phyloP scores from a whole-genome alignment of 139 green algal species.

The Coccomyxa sp. region DNA sequence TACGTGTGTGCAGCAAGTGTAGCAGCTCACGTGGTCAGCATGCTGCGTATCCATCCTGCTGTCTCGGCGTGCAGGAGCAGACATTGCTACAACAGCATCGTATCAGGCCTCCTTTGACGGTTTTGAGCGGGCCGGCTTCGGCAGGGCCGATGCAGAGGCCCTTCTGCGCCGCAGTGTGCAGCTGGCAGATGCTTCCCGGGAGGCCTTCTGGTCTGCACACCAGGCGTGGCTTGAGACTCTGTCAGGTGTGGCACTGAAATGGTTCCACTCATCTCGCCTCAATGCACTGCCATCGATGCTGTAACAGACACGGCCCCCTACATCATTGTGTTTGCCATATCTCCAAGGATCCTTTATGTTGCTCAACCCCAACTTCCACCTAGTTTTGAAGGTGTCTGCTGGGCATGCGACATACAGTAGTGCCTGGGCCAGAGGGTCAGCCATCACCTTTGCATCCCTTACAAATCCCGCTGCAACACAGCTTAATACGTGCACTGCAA shows the following conservation, averaged over 20 bases:
- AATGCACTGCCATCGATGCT: background rate
- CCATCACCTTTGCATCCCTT: no score
- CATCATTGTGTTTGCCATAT: background rate
- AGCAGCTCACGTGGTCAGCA: background rate
- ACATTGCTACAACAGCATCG: constrained; percentile 31
- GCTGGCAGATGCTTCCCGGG: constrained; percentile 12
- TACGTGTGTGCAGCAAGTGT: background rate
- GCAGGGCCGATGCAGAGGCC: background rate
- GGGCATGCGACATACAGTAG: no score
- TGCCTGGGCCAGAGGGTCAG: no score
- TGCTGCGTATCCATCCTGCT: background rate
- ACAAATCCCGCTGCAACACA: no score
- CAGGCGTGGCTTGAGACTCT: background rate
- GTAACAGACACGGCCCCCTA: background rate
- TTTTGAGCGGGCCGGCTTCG: constrained; percentile 19
- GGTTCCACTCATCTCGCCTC: background rate
- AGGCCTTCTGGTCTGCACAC: constrained; percentile 7
- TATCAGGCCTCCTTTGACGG: constrained; percentile 34
- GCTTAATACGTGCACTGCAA: no score
- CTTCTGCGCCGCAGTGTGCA: constrained; percentile 23
- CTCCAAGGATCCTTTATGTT: no score
- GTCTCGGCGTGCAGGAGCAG: background rate
- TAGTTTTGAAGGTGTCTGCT: no score
- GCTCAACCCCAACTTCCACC: no score
- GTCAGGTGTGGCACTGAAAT: background rate